These are phyloP conservation scores for Triticum timopheevii DNA, from an alignment of 176 grass and related monocot species.

Conservation along the genomic window DNA sequence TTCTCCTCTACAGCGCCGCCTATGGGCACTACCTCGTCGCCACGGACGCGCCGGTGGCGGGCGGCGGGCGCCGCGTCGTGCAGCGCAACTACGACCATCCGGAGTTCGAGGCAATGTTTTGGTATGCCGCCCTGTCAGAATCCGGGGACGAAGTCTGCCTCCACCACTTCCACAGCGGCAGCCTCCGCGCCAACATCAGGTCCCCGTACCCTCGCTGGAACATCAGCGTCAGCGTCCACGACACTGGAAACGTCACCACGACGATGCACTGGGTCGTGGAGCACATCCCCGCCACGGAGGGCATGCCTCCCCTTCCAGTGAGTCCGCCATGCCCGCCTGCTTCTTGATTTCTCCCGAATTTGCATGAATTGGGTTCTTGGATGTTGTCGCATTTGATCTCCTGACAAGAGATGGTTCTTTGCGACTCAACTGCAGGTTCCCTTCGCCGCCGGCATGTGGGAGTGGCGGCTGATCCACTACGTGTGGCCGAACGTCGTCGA, in stretches of 20 bases:
- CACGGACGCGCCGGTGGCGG: too few species aligned
- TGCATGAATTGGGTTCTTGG: too few species aligned
- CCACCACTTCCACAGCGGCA: not conserved
- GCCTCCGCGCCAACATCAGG: constrained; percentile 9
- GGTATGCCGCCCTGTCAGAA: not conserved
- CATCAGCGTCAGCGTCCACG: not conserved
- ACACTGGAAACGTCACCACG: not conserved
- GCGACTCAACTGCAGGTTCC: not conserved
- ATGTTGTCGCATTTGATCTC: too few species aligned
- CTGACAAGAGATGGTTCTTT: not conserved
- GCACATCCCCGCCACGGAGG: not conserved
- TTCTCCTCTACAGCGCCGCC: constrained; percentile 11
- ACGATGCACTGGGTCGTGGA: constrained; percentile 17
- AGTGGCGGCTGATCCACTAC: not conserved
- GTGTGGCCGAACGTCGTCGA: not conserved
- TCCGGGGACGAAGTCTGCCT: not conserved
- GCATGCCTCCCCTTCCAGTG: not conserved
- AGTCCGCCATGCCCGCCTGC: not conserved
- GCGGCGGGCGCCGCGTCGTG: not conserved
- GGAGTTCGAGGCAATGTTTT: not conserved
- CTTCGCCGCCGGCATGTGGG: not conserved
- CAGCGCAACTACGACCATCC: not conserved
- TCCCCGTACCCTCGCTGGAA: not conserved
- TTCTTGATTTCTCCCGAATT: not conserved
- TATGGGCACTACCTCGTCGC: constrained; percentile 23